These are phyloP conservation scores for Onygenales sp. DNA, from an alignment of 2,329 filamentous ascomycete species.

Conservation along the genomic window DNA sequence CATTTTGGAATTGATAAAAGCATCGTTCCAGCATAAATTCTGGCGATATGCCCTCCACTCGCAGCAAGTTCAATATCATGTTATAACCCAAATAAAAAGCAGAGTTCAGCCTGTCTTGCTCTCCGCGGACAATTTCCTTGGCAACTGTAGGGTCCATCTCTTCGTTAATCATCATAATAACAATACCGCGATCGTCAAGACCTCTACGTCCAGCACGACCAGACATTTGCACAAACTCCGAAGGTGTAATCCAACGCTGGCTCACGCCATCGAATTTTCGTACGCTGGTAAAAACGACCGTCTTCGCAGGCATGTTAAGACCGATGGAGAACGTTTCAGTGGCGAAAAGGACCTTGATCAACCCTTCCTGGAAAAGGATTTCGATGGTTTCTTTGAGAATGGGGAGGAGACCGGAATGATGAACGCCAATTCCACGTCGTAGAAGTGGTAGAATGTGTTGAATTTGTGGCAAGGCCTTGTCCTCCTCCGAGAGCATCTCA, in stretches of 20 bases:
- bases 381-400: constrained; percentile 98
- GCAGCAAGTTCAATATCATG: constrained; percentile 93
- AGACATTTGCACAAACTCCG: constrained; percentile 98
- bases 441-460: constrained; percentile 80
- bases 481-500: constrained; percentile 83
- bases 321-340: constrained; percentile 99
- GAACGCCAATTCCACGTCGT: constrained; percentile 86
- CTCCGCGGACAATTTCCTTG: constrained; percentile 88
- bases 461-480: constrained; percentile 82
- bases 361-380: constrained; percentile 93
- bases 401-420: constrained; percentile 89
- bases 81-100: constrained; percentile 98
- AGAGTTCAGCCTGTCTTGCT: constrained; percentile 95
- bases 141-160: constrained; percentile 92
- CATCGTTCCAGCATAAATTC: constrained; percentile 98
- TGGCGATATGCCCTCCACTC: constrained; percentile 98
- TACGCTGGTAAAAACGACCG: constrained; percentile 95
- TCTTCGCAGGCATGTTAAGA: constrained; percentile 98
- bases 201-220: constrained; percentile 93
- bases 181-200: constrained; percentile 93
- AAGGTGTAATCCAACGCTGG: constrained; percentile 77
- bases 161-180: constrained; percentile 99
- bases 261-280: constrained; percentile 85
- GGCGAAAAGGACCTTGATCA: constrained; percentile 96
- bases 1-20: constrained; percentile 97